Evolutionary conservation across 768 basidiomycete species (phyloP).

Genomic region (Tulasnella sp.): DNA sequence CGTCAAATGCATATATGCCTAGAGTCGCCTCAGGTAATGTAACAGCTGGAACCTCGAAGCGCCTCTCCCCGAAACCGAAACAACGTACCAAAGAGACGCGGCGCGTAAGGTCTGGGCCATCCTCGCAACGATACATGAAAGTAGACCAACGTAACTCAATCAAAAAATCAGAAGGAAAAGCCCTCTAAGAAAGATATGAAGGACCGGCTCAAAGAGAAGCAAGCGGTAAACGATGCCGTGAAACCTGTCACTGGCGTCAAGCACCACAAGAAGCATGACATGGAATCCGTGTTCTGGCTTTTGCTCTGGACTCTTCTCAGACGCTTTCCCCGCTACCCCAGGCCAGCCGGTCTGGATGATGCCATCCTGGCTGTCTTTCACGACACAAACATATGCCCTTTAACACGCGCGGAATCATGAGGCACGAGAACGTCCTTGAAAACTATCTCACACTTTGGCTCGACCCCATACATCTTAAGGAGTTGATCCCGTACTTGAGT

Average conservation of each 20-base stretch:
- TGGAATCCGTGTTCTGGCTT: neutral
- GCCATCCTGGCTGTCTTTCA: neutral
- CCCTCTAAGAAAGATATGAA: neutral
- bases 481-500: too few relatives aligned
- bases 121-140: too few relatives aligned
- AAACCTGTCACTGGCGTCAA: neutral
- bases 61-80: too few relatives aligned
- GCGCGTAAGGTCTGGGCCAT: too few relatives aligned
- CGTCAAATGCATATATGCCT: too few relatives aligned
- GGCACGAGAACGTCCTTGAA: neutral
- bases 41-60: too few relatives aligned
- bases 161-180: neutral
- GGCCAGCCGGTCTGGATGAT: neutral
- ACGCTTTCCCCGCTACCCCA: neutral
- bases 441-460: neutral
- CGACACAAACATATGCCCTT: neutral
- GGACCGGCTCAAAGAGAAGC: neutral
- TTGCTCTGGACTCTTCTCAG: neutral
- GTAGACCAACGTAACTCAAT: too few relatives aligned
- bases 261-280: neutral
- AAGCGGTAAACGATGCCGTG: too few relatives aligned
- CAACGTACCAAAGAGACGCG: too few relatives aligned
- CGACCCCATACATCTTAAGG: neutral
- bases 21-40: too few relatives aligned
- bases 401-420: neutral